These are phyloP conservation scores for Psilocybe cubensis DNA, from an alignment of 768 basidiomycete genomes.

Conservation along the genomic window DNA sequence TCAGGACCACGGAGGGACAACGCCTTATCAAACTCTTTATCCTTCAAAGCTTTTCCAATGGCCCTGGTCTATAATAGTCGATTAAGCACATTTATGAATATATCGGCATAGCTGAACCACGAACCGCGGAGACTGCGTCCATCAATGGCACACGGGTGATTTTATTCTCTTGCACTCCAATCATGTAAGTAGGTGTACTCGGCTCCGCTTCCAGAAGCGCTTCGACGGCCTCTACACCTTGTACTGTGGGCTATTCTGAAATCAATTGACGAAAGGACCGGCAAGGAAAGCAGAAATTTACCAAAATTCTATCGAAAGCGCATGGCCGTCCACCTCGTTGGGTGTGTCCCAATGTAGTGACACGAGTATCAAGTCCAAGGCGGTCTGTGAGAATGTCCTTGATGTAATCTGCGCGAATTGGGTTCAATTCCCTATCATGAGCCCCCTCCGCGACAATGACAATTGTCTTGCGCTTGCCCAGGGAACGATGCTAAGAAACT, in stretches of 20 bases:
- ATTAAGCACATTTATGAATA: slow-evolving; percentile 5
- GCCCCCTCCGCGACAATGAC: slow-evolving; percentile 99
- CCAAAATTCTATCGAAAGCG: slow-evolving; percentile 91
- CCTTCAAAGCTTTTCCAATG: slow-evolving; percentile 80
- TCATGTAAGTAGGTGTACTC: slow-evolving; percentile 95
- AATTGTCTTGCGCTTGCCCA: slow-evolving; percentile 97
- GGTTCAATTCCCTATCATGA: slow-evolving; percentile 82
- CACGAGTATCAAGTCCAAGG: slow-evolving; percentile 91
- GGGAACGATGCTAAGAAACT: slow-evolving; percentile 72
- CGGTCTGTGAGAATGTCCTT: slow-evolving; percentile 87
- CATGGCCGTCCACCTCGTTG: slow-evolving; percentile 95
- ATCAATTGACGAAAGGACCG: neutral
- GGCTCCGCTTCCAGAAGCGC: slow-evolving; percentile 86
- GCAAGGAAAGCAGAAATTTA: slow-evolving; percentile 33
- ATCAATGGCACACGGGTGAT: slow-evolving; percentile 89
- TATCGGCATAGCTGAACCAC: neutral
- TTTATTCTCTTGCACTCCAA: slow-evolving; percentile 94
- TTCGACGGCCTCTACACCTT: slow-evolving; percentile 92
- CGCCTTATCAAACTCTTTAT: slow-evolving; percentile 84
- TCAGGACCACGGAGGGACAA: slow-evolving; percentile 91
- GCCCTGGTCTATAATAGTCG: slow-evolving; percentile 68
- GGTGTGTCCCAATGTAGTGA: slow-evolving; percentile 96
- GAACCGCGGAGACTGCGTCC: slow-evolving; percentile 90
- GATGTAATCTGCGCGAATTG: slow-evolving; percentile 91
- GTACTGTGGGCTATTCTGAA: slow-evolving; percentile 80